These are phyloP conservation scores for Urochloa ruziziensis DNA, from an alignment of 176 grass and related monocot species.

Conservation along the genomic window DNA sequence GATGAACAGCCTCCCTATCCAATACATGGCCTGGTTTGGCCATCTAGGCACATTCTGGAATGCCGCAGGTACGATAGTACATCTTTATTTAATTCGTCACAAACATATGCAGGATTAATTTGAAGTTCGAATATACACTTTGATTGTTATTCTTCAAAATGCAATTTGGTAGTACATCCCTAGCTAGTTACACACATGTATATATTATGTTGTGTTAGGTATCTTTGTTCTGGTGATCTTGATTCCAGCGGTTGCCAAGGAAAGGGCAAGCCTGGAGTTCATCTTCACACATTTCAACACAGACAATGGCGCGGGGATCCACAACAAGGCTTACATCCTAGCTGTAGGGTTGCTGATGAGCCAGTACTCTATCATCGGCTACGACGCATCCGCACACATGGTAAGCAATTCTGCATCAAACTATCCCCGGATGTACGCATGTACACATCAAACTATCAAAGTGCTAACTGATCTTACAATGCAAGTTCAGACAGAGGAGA, in stretches of 20 bases:
- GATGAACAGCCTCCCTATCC: conserved; percentile 74
- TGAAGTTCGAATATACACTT: too few species aligned
- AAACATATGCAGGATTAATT: too few species aligned
- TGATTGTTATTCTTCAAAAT: too few species aligned
- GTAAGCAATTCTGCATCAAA: too few species aligned
- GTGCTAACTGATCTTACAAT: neutral
- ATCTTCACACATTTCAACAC: conserved; percentile 73
- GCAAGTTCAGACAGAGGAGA: conserved; percentile 56
- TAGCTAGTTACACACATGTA: too few species aligned
- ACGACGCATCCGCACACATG: conserved; percentile 79
- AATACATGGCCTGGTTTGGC: conserved; percentile 51
- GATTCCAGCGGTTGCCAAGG: conserved; percentile 47
- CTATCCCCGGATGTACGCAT: too few species aligned
- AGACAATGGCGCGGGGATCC: conserved; percentile 54
- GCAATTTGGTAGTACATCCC: too few species aligned
- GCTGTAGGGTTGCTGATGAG: conserved; percentile 63
- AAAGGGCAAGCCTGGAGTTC: conserved; percentile 42
- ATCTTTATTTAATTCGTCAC: neutral
- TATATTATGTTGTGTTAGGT: conserved; percentile 13
- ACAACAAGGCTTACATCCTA: conserved; percentile 55
- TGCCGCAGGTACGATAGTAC: conserved; percentile 23
- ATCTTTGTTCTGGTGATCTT: conserved; percentile 53
- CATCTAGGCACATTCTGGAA: conserved; percentile 68
- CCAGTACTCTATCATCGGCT: conserved; percentile 67
- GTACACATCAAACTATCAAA: neutral